These are phyloP conservation scores for Eutrema salsugineum DNA, from an alignment of 441 rosid species.

Conservation along the genomic window DNA sequence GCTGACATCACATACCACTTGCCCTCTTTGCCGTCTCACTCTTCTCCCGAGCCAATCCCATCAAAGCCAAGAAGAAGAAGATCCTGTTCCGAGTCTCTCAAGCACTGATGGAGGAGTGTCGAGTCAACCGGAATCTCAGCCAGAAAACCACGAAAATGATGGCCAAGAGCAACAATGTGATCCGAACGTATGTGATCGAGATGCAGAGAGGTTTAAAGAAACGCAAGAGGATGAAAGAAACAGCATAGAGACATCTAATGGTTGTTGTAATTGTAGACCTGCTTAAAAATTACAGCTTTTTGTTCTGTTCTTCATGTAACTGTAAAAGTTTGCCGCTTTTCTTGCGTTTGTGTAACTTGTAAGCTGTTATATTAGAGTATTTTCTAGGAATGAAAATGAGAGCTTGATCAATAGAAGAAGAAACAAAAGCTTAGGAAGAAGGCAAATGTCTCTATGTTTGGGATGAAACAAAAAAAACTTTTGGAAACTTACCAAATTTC, in stretches of 20 bases:
- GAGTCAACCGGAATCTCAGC: slow-evolving; percentile 10
- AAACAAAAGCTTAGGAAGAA: neutral
- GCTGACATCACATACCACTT: slow-evolving; percentile 75
- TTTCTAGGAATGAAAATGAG: neutral
- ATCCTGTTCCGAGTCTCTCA: neutral
- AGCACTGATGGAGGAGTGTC: slow-evolving; percentile 12
- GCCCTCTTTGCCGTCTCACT: slow-evolving; percentile 86
- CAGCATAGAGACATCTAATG: slow-evolving; percentile 12
- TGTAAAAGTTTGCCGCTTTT: slow-evolving; percentile 4
- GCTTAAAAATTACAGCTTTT: slow-evolving; percentile 8
- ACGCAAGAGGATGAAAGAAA: slow-evolving; percentile 1
- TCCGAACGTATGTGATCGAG: neutral
- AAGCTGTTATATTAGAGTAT: neutral
- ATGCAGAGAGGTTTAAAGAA: neutral
- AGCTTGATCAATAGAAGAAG: neutral
- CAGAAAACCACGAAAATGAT: neutral
- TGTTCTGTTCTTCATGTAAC: neutral
- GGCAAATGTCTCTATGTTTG: neutral
- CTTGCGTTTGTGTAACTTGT: slow-evolving; percentile 15
- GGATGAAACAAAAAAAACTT: neutral
- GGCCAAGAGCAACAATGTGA: neutral
- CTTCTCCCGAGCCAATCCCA: slow-evolving; percentile 41
- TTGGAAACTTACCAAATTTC: neutral
- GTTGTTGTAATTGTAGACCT: slow-evolving; percentile 21
- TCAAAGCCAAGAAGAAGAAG: slow-evolving; percentile 30